These are phyloP conservation scores for Cucurbita ficifolia DNA, from an alignment of 306 rosid species.

Conservation along the genomic window DNA sequence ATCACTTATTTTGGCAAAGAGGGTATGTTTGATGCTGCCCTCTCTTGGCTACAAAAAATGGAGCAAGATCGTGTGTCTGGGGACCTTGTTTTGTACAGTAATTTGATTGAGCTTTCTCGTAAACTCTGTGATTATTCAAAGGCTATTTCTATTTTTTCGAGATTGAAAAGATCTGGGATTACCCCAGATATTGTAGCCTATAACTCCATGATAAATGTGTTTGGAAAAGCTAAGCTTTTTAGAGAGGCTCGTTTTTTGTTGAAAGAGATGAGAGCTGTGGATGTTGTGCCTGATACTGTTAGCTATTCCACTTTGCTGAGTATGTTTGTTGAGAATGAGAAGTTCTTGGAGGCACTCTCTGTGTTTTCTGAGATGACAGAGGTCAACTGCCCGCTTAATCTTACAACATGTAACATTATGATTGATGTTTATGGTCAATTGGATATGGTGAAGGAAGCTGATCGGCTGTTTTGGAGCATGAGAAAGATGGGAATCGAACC, in stretches of 20 bases:
- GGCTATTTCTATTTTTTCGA: conserved; percentile 63
- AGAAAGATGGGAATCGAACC: conserved; percentile 78
- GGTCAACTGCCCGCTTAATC: conserved; percentile 46
- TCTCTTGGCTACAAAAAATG: conserved; percentile 85
- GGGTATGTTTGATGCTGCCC: conserved; percentile 73
- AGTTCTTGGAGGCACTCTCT: conserved; percentile 76
- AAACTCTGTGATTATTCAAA: conserved; percentile 66
- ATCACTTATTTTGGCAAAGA: conserved; percentile 68
- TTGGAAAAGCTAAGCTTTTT: conserved; percentile 77
- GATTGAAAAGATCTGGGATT: conserved; percentile 43
- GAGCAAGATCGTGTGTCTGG: conserved; percentile 73
- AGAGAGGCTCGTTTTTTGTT: conserved; percentile 62
- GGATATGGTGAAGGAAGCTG: conserved; percentile 87
- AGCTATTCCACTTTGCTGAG: conserved; percentile 65
- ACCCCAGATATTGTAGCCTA: conserved; percentile 66
- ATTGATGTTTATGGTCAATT: conserved; percentile 94
- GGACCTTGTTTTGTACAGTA: conserved; percentile 76
- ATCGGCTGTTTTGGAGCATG: conserved; percentile 87
- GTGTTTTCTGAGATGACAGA: conserved; percentile 66
- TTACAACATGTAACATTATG: conserved; percentile 76
- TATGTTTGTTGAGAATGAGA: conserved; percentile 56
- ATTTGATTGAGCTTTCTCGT: conserved; percentile 74
- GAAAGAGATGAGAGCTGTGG: conserved; percentile 57
- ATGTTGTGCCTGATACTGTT: conserved; percentile 48
- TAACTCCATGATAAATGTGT: conserved; percentile 75